Evolutionary conservation across 1,284 basidiomycete species (phyloP), one percentile per base, ranked within the genome.

Genomic region (Malassezia pachydermatis): DNA sequence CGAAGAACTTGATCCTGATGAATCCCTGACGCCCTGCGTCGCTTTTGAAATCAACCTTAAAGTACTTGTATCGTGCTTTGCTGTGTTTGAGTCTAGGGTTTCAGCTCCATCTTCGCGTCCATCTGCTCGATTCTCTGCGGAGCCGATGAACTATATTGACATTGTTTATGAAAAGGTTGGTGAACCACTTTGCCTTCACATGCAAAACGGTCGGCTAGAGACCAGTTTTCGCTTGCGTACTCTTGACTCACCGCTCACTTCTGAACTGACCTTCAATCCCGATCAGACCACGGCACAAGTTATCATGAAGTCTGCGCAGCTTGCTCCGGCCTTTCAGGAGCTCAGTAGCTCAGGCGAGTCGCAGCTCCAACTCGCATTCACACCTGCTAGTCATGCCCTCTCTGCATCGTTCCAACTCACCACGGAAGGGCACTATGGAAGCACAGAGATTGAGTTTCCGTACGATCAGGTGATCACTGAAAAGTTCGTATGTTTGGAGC

Each of bases 191-290:
- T 24, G 33, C 19, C 34, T 52, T 2, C 16, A 19, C 1, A n/a
- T 52, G 39, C 39, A 46, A 4, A 19, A 41, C 9, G 32, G 32
- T 0, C 28, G 33, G 13, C 13, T 39, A 9, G 19, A 42, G 10
- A 47, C 35, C 16, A n/a, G 35, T 10, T 52, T 52, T 23, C 44
- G 35, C 8, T 29, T 52, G 20, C 50, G 50, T 27, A 52, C 50
- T 16, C 41, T 46, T n/a, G 50, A 52, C 14, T 14, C 44, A 20
- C 30, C 30, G 7, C 11, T 45, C 4, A 14, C 25, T 5, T 19
- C 28, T 16, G 36, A 33, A 10, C 27, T 52, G 16, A 17, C 35
- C 23, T 52, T 52, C 24, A 23, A 32, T 3, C 20, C 34, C 1
- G 27, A 16, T 2, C 9, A 36, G 3, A 42, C 35, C 6, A 24